Evolutionary conservation across 257 asterid species (phyloP), one percentile per base, ranked within the genome.

Genomic region (Salvia miltiorrhiza): DNA sequence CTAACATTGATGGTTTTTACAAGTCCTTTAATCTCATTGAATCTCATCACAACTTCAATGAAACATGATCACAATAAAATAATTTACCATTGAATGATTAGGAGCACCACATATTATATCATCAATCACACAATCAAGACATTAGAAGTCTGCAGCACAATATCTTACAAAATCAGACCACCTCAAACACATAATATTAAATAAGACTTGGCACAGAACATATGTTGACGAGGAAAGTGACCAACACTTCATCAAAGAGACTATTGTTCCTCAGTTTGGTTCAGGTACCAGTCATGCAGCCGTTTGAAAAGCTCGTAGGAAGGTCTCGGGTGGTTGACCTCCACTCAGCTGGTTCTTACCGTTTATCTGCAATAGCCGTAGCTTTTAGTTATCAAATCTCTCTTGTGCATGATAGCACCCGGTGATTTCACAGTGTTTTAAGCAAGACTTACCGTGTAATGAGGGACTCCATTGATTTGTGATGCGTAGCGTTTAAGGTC

Each of bases 261-360:
- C 41, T 19, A 11, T 17, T 32, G 11, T 33, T 37, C 37, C 43
- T 20, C 55, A 33, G n/a, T n/a, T 60, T 24, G 14, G 32, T 23
- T 35, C 54, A 43, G 45, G 59, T 21, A 60, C 67, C 58, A 62
- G 13, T 57, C 68, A 45, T 67, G 86, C 85, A 65, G 84, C 89
- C 17, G 65, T 67, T 76, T 80, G 75, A 71, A 88, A 88, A 53
- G 86, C 85, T 71, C 70, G 81, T 49, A 86, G 77, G 73, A 90
- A 88, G 83, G 71, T 77, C 71, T 83, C 97, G 8, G 92, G 81
- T 48, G 94, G 95, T 58, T 90, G 97, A 45, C 96, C 95, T 70
- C 97, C 97, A 5, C 88, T 86, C 77, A 90, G 56, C 66, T 83
- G 80, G 67, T 64, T 50, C 85, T 90, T 83, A 67, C 89, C 92